phyloP scores from a whole-genome alignment of 345 rosid genomes.

The Populus alba region DNA sequence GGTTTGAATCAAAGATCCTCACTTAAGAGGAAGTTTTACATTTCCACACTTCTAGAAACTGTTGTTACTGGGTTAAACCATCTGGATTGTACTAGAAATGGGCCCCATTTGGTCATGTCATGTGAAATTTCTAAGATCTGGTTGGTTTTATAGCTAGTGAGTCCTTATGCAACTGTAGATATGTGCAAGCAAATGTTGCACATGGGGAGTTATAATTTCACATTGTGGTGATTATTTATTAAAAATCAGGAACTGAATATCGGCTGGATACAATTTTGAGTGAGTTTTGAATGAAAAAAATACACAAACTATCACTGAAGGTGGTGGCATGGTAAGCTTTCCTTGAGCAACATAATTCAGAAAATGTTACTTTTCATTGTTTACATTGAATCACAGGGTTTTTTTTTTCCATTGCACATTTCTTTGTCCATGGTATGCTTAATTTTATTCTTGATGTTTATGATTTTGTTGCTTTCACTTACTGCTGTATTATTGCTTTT shows the following conservation, averaged over 20 bases:
- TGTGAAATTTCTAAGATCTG: too few species aligned
- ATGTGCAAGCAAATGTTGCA: too few species aligned
- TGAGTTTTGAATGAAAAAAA: neutral
- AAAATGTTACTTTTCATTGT: neutral
- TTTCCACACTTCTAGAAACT: neutral
- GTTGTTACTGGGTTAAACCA: neutral
- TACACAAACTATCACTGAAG: neutral
- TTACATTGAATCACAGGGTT: too few species aligned
- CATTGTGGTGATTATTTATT: neutral
- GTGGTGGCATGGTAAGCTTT: neutral
- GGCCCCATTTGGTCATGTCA: neutral
- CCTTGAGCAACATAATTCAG: neutral
- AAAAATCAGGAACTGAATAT: neutral
- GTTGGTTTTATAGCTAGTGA: too few species aligned
- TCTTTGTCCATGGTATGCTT: too few species aligned
- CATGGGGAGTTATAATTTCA: neutral
- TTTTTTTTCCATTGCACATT: too few species aligned
- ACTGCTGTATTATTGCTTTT: too few species aligned
- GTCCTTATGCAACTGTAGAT: too few species aligned
- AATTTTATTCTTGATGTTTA: neutral
- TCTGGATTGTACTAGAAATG: neutral
- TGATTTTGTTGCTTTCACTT: neutral
- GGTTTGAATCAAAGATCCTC: neutral
- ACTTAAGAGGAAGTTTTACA: neutral
- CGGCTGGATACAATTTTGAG: neutral